Percentiles rank a stretch among this genome's conserved stretches.
These are phyloP conservation scores for Pichia sp. DNA, from an alignment of 1,139 yeast genomes.

Conservation along the genomic window DNA sequence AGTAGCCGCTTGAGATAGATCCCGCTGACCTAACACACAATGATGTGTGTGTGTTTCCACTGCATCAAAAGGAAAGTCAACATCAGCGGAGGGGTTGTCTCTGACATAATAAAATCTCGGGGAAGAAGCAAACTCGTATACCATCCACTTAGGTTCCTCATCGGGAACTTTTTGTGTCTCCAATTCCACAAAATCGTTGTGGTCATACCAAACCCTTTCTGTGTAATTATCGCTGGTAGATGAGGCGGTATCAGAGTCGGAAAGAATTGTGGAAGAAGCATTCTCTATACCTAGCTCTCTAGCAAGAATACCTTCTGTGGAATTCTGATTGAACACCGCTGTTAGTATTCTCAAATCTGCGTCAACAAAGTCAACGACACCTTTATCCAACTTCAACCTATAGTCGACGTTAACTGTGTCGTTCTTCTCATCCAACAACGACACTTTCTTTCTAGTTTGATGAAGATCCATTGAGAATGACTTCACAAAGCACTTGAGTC, in stretches of 20 bases:
- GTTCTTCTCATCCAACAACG: constrained; percentile 43
- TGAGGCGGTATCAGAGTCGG: constrained; percentile 15
- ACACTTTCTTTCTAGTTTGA: constrained; percentile 67
- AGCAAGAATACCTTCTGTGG: constrained; percentile 42
- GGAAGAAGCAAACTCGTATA: constrained; percentile 60
- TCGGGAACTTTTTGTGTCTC: constrained; percentile 43
- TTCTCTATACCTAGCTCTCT: constrained; percentile 32
- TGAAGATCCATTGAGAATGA: constrained; percentile 73
- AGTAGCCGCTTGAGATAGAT: constrained; percentile 50
- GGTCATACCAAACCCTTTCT: constrained; percentile 56
- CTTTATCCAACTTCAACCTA: constrained; percentile 65
- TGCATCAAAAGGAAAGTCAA: constrained; percentile 39
- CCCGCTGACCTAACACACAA: constrained; percentile 54
- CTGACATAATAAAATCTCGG: constrained; percentile 76
- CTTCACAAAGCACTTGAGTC: constrained; percentile 66
- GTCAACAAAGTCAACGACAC: constrained; percentile 63
- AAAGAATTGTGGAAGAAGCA: constrained; percentile 8
- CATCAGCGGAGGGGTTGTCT: constrained; percentile 46
- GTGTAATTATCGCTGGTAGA: constrained; percentile 13
- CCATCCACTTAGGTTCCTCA: constrained; percentile 48
- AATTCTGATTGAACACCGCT: constrained; percentile 58
- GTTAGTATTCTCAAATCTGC: constrained; percentile 69
- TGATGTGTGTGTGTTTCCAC: constrained; percentile 39
- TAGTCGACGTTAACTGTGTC: constrained; percentile 48
- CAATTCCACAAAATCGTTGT: constrained; percentile 73